Evolutionary conservation across 495 filamentous ascomycete species (phyloP).

Genomic region (Sphaerosporella brunnea): DNA sequence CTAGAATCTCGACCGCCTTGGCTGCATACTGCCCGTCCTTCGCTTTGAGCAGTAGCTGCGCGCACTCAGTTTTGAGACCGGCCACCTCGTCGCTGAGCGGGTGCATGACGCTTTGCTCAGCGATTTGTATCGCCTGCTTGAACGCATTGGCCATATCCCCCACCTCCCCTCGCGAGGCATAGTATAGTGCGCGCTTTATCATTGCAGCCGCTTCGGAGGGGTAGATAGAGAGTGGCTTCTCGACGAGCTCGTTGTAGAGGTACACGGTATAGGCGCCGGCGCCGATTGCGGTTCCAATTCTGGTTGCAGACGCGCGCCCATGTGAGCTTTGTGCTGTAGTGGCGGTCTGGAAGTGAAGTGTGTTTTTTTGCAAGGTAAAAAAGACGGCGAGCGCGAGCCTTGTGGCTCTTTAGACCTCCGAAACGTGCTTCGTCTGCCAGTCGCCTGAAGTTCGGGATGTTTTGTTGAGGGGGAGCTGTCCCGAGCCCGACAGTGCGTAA

Average conservation of each 20-base stretch:
- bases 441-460: no score
- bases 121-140: constrained; percentile 51
- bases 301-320: no score
- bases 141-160: constrained; percentile 64
- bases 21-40: constrained; percentile 27
- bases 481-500: no score
- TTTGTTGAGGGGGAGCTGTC: no score
- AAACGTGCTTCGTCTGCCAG: no score
- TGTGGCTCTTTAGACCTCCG: no score
- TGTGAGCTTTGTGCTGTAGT: no score
- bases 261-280: constrained; percentile 13
- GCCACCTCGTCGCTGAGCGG: constrained; percentile 77
- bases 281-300: constrained; percentile 4
- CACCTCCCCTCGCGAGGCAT: constrained; percentile 57
- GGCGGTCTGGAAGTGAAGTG: no score
- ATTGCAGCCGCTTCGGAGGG: constrained; percentile 61
- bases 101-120: constrained; percentile 56
- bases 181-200: constrained; percentile 74
- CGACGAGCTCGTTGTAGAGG: constrained; percentile 10
- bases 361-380: no score
- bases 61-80: constrained; percentile 69
- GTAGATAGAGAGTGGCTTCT: constrained; percentile 47
- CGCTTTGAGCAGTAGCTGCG: constrained; percentile 57
- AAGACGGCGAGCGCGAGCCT: no score
- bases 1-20: constrained; percentile 54